Evolutionary conservation across 2,329 filamentous ascomycete genomes (phyloP), one percentile per base, ranked within the genome.

Genomic region (Sporothrix brunneoviolacea): DNA sequence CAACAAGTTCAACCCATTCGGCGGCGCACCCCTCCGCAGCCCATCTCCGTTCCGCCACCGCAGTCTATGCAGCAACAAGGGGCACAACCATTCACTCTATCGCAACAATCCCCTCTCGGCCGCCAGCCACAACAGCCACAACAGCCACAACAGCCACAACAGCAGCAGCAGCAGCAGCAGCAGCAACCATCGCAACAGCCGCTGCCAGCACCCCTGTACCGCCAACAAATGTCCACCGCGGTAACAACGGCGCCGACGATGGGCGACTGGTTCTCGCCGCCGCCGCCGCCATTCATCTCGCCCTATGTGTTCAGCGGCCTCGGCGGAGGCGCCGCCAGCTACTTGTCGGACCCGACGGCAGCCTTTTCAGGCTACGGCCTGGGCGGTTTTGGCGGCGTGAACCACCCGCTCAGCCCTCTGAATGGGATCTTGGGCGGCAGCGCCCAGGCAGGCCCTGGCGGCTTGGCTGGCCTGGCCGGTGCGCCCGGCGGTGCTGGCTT

Each of bases 181-280:
- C 48, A 44, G n/a, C 47, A 40, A 13, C 28, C 36, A 3, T 50
- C 48, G 8, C 51, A 35, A 13, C 49, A 44, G 16, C 53, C 40
- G 16, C 39, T 55, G 4, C 61, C 64, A 7, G 61, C 62, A 13
- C 63, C 62, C 4, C 57, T 60, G 6, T 59, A 60, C 16, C 68
- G 66, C 19, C 72, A 70, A 52, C 68, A 73, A 36, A 12, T 36
- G 8, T 8, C 35, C 3, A 13, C 37, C 33, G 18, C 28, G 15
- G 16, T 16, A 4, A 18, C 46, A 16, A 21, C 40, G 2, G 68
- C 76, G 19, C 65, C 68, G 1, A 66, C 65, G 7, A 62, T 69
- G 4, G 67, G 68, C 6, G 67, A 71, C 53, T 81, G 77, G 77
- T 79, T 77, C 63, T 71, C 68, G 10, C 73, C 74, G 0, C 73